Conservation (phyloP, 148 eudicot genomes). For the Diospyros lotus region DNA sequence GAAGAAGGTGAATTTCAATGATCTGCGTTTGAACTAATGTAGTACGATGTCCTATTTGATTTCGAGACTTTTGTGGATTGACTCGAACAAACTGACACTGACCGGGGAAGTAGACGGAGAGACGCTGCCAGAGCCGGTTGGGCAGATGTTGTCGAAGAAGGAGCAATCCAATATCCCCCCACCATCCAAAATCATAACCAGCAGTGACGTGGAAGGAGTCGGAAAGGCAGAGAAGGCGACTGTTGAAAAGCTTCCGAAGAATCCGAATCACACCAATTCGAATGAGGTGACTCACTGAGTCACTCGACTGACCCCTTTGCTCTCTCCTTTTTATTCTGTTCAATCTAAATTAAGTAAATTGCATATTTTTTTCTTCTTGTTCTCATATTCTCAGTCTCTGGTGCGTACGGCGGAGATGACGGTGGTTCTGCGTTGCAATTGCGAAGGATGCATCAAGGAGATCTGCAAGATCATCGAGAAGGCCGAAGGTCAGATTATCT, state of each 20-base stretch:
- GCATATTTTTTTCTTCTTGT: too few relatives aligned
- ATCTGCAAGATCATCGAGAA: too few relatives aligned
- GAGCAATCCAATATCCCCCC: slow-evolving; percentile 53
- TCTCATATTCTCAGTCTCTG: too few relatives aligned
- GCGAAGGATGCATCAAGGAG: too few relatives aligned
- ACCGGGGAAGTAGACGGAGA: slow-evolving; percentile 43
- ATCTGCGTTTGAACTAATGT: neutral
- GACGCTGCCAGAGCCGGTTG: slow-evolving; percentile 38
- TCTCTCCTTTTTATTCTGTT: too few relatives aligned
- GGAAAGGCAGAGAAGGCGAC: slow-evolving; percentile 8
- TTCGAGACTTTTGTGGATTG: neutral
- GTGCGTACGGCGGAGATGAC: too few relatives aligned
- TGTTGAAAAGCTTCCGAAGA: slow-evolving; percentile 8
- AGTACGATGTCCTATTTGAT: neutral
- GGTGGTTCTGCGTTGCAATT: too few relatives aligned
- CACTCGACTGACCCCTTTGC: too few relatives aligned
- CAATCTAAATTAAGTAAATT: too few relatives aligned
- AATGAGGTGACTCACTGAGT: too few relatives aligned
- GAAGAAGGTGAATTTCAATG: neutral
- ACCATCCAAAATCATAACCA: slow-evolving; percentile 22
- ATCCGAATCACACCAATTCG: neutral
- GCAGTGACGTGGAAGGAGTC: neutral
- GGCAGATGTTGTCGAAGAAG: slow-evolving; percentile 37
- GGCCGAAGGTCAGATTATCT: too few relatives aligned
- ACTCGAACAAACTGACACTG: slow-evolving; percentile 30